These are phyloP conservation scores for Cystobasidiopsis lactophilus DNA, from an alignment of 768 basidiomycete genomes.

Conservation along the genomic window DNA sequence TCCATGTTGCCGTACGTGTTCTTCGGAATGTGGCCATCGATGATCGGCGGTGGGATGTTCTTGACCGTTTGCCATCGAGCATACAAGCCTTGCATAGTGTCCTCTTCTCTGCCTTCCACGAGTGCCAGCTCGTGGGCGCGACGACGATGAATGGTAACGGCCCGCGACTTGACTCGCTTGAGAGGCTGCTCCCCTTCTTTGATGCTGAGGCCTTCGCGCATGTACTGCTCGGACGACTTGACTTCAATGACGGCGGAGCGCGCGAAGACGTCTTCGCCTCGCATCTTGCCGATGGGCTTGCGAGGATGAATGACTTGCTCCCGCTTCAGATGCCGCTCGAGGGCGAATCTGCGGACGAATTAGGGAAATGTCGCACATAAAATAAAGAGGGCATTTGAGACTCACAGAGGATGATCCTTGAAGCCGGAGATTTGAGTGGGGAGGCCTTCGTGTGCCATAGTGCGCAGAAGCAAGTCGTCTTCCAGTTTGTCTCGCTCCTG, in stretches of 20 bases:
- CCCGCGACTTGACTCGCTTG: slow-evolving; percentile 69
- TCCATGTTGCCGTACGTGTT: slow-evolving; percentile 96
- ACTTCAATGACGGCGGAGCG: slow-evolving; percentile 61
- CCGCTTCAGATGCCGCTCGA: slow-evolving; percentile 65
- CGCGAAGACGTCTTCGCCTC: slow-evolving; percentile 76
- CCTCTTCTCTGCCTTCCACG: slow-evolving; percentile 30
- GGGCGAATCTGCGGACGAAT: slow-evolving; percentile 40
- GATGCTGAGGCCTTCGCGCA: slow-evolving; percentile 59
- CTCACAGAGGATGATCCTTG: slow-evolving; percentile 82
- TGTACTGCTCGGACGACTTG: slow-evolving; percentile 85
- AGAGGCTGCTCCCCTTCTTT: slow-evolving; percentile 56
- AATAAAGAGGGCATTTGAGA: slow-evolving; percentile 2
- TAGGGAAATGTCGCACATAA: not conserved
- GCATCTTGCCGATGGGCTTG: slow-evolving; percentile 62
- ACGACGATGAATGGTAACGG: slow-evolving; percentile 53
- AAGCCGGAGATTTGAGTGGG: slow-evolving; percentile 73
- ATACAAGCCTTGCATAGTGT: slow-evolving; percentile 70
- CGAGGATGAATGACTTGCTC: slow-evolving; percentile 65
- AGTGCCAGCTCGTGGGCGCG: slow-evolving; percentile 46
- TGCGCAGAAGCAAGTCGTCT: slow-evolving; percentile 60
- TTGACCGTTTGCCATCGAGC: slow-evolving; percentile 60
- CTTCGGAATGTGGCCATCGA: slow-evolving; percentile 74
- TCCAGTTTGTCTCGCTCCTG: slow-evolving; percentile 84
- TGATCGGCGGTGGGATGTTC: slow-evolving; percentile 55
- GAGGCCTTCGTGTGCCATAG: slow-evolving; percentile 73